A percentile compares a stretch with the other conserved stretches of the same genome.
Conservation (phyloP, 208 protist species). For the Wallacemonas sp. region DNA sequence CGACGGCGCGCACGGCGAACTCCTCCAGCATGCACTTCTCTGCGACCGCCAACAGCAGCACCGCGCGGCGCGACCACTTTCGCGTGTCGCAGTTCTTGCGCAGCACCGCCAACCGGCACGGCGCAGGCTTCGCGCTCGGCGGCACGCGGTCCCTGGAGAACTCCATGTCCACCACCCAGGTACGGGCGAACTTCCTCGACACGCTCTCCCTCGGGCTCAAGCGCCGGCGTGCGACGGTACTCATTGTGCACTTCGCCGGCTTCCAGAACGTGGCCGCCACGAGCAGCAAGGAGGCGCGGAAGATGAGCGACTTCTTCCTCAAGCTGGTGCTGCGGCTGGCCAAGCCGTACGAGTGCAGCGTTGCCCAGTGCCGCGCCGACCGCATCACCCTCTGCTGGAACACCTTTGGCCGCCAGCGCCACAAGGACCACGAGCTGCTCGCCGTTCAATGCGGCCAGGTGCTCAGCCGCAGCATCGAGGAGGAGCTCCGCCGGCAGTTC, state of each 20-base stretch:
- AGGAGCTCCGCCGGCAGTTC: slow-evolving; percentile 11
- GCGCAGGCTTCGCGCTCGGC: not conserved
- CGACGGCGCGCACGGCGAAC: slow-evolving; percentile 1
- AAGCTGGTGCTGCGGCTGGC: slow-evolving; percentile 27
- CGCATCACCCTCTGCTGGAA: slow-evolving; percentile 54
- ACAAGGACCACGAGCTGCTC: slow-evolving; percentile 14
- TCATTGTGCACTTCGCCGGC: slow-evolving; percentile 6
- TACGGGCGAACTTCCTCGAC: not conserved
- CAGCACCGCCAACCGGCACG: not conserved
- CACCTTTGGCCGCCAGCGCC: slow-evolving; percentile 9
- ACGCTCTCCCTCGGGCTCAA: not conserved
- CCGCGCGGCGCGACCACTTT: not conserved
- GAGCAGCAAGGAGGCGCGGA: slow-evolving; percentile 10
- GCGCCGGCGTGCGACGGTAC: slow-evolving; percentile 9
- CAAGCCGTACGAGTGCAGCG: slow-evolving; percentile 28
- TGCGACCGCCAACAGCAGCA: not conserved
- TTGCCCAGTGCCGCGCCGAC: slow-evolving; percentile 37
- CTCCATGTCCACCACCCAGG: slow-evolving; percentile 6
- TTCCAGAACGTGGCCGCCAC: slow-evolving; percentile 7
- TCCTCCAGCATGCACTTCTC: slow-evolving; percentile 9
- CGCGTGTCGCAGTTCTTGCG: not conserved
- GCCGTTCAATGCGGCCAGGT: slow-evolving; percentile 1
- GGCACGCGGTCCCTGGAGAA: not conserved
- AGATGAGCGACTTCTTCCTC: slow-evolving; percentile 33
- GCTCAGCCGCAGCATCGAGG: slow-evolving; percentile 6